Evolutionary conservation across 768 basidiomycete genomes (phyloP).

Genomic region (Suillus variegatus): DNA sequence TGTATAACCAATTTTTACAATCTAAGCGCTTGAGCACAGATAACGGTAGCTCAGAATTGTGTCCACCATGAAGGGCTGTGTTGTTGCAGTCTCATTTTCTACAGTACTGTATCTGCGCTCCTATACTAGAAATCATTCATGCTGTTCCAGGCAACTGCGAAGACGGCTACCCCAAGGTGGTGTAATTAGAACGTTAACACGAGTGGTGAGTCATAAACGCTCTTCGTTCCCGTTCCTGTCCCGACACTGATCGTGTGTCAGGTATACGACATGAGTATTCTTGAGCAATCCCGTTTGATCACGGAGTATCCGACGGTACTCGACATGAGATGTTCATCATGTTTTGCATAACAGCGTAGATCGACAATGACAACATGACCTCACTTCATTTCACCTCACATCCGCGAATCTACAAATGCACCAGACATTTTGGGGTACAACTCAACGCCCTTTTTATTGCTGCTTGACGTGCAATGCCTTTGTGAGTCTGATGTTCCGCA

Average conservation of each 20-base stretch:
- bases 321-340: no score
- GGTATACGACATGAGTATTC: neutral
- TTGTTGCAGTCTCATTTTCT: neutral
- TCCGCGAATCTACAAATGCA: no score
- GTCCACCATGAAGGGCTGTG: neutral
- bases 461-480: no score
- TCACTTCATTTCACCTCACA: no score
- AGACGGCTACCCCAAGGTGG: neutral
- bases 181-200: neutral
- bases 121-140: neutral
- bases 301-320: no score
- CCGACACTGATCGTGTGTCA: neutral
- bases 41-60: neutral
- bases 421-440: no score
- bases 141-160: neutral
- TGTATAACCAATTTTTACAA: neutral
- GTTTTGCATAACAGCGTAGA: no score
- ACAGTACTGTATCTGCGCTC: neutral
- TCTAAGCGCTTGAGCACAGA: neutral
- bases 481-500: no score
- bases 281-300: neutral
- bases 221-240: neutral
- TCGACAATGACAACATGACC: no score
- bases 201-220: neutral
- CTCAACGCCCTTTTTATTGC: no score